Conservation (phyloP, 1,284 basidiomycete species). For the Leccinum fallax region DNA sequence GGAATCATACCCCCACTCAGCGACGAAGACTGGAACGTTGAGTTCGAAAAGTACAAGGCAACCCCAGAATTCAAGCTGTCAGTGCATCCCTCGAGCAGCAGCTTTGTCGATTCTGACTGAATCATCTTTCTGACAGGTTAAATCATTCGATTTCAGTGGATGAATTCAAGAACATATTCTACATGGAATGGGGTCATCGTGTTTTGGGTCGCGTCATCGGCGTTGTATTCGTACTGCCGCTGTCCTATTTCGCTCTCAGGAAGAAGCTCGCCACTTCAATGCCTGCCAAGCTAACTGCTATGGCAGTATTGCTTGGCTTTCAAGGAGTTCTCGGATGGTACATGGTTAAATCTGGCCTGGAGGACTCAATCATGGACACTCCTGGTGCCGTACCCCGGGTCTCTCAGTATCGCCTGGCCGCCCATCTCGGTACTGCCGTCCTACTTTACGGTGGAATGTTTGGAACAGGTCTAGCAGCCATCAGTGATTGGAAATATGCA, state of each 20-base stretch:
- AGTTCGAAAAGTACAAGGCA: conserved; percentile 94
- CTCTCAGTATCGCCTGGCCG: conserved; percentile 94
- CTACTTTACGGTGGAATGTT: conserved; percentile 93
- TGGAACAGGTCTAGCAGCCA: conserved; percentile 74
- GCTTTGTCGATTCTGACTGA: conserved; percentile 3
- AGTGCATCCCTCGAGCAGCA: conserved; percentile 36
- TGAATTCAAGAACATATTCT: conserved; percentile 97
- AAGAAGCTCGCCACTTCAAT: conserved; percentile 68
- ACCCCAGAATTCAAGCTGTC: conserved; percentile 97
- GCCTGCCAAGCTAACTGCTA: conserved; percentile 64
- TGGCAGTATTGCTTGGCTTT: conserved; percentile 82
- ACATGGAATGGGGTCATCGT: conserved; percentile 99
- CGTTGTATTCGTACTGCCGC: conserved; percentile 74
- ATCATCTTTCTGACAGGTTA: conserved; percentile 53
- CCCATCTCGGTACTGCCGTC: conserved; percentile 91
- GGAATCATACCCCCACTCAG: conserved; percentile 87
- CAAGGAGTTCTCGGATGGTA: conserved; percentile 98
- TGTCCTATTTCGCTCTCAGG: conserved; percentile 76
- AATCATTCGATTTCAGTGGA: conserved; percentile 87
- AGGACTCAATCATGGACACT: conserved; percentile 77
- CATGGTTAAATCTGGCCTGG: conserved; percentile 98
- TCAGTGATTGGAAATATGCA: conserved; percentile 82
- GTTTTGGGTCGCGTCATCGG: conserved; percentile 93
- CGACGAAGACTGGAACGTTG: conserved; percentile 79
- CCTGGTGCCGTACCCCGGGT: conserved; percentile 91